Conservation (phyloP, 371 early-diverging fungal species). For the Gilbertella persicaria region DNA sequence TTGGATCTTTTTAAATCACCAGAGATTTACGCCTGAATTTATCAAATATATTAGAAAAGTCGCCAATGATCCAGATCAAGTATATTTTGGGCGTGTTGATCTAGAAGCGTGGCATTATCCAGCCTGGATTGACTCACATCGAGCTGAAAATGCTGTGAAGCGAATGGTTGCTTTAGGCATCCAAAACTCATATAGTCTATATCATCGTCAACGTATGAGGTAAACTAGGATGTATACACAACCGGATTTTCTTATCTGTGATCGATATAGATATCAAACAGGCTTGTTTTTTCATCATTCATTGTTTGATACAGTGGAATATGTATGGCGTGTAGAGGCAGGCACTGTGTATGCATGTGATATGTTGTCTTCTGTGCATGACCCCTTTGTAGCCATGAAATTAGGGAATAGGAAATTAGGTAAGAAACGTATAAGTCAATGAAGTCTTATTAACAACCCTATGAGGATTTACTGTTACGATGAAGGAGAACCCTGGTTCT, state of each 20-base stretch:
- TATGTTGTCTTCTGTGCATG: conserved; percentile 61
- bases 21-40: conserved; percentile 38
- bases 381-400: conserved; percentile 86
- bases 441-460: not conserved
- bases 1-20: conserved; percentile 50
- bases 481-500: conserved; percentile 71
- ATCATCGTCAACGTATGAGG: conserved; percentile 27
- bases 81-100: conserved; percentile 50
- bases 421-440: conserved; percentile 2
- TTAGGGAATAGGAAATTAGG: conserved; percentile 80
- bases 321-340: conserved; percentile 96
- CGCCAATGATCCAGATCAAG: conserved; percentile 22
- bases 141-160: conserved; percentile 29
- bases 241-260: not conserved
- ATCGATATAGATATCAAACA: conserved; percentile 67
- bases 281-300: conserved; percentile 87
- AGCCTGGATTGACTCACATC: conserved; percentile 44
- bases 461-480: conserved; percentile 64
- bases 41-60: conserved; percentile 30
- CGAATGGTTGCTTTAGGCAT: conserved; percentile 10
- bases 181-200: conserved; percentile 22
- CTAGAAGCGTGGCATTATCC: conserved; percentile 48
- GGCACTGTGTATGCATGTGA: conserved; percentile 84
- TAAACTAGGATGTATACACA: conserved; percentile 6
- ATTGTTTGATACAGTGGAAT: conserved; percentile 75